These are phyloP conservation scores for Alternaria rosae DNA, from an alignment of 2,329 filamentous ascomycete genomes.

Conservation along the genomic window DNA sequence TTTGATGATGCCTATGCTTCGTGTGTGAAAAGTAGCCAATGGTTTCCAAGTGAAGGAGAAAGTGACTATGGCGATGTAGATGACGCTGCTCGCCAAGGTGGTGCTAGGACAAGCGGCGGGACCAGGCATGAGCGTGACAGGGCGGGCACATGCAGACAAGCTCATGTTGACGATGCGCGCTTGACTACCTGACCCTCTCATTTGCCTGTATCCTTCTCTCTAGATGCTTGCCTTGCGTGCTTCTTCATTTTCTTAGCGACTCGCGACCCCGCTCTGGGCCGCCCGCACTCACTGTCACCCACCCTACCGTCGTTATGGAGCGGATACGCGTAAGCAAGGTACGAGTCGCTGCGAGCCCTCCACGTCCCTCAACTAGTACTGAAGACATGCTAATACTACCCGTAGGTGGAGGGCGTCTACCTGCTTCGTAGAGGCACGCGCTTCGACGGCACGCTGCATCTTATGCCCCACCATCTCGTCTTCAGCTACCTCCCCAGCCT, in stretches of 20 bases:
- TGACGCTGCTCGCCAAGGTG: conserved; percentile 32
- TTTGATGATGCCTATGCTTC: background rate
- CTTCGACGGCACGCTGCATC: conserved; percentile 66
- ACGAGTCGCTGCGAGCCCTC: conserved; percentile 6
- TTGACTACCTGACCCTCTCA: conserved; percentile 9
- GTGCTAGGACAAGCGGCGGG: conserved; percentile 26
- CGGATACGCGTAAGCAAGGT: conserved; percentile 58
- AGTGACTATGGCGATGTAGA: background rate
- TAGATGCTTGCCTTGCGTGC: conserved; percentile 9
- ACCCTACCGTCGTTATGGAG: conserved; percentile 46
- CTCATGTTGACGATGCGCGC: conserved; percentile 23
- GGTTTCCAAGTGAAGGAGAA: background rate
- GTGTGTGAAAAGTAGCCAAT: background rate
- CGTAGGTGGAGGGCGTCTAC: conserved; percentile 67
- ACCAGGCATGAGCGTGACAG: conserved; percentile 30
- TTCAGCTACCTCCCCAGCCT: conserved; percentile 64
- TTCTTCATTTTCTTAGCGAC: conserved; percentile 6
- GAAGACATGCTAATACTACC: background rate
- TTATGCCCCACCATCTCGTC: conserved; percentile 70
- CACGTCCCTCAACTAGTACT: background rate
- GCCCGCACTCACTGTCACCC: background rate
- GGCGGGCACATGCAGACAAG: conserved; percentile 31
- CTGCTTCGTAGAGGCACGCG: conserved; percentile 64
- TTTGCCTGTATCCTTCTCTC: conserved; percentile 1
- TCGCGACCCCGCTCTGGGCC: conserved; percentile 2